Evolutionary conservation across 768 basidiomycete genomes (phyloP).

Genomic region (Russula emetica): DNA sequence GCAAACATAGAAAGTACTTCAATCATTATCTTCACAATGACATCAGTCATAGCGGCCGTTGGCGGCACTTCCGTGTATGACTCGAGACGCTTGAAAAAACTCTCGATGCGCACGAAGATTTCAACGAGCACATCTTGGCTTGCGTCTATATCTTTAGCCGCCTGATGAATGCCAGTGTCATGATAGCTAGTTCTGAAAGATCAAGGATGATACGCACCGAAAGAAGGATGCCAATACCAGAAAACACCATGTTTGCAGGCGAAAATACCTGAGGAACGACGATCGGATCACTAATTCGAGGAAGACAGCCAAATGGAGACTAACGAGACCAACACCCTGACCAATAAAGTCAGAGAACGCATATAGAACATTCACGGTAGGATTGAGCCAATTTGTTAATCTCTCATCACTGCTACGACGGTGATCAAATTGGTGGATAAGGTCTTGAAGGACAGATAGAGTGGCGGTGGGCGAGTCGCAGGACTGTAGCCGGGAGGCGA

Average conservation of each 20-base stretch:
- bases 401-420: not conserved
- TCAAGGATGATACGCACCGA: not conserved
- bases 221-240: slow-evolving; percentile 7
- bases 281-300: not conserved
- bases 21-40: not conserved
- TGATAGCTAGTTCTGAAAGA: not conserved
- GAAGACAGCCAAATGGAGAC: not conserved
- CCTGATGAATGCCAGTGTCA: not conserved
- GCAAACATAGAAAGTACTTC: slow-evolving; percentile 5
- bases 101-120: slow-evolving; percentile 2
- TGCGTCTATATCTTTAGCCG: not conserved
- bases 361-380: slow-evolving; percentile 3
- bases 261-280: not conserved
- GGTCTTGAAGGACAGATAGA: not conserved
- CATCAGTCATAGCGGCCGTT: not conserved
- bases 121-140: slow-evolving; percentile 4
- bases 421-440: not conserved
- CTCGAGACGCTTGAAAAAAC: slow-evolving; percentile 7
- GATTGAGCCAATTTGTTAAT: not conserved
- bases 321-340: not conserved
- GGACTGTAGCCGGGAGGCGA: not conserved
- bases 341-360: not conserved
- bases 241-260: not conserved
- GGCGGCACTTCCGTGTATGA: not conserved
- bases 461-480: slow-evolving; percentile 7